A percentile compares a stretch with the other conserved stretches of the same genome.
Evolutionary conservation across 1,284 basidiomycete genomes (phyloP).

Genomic region (Apiotrichum akiyoshidainum): DNA sequence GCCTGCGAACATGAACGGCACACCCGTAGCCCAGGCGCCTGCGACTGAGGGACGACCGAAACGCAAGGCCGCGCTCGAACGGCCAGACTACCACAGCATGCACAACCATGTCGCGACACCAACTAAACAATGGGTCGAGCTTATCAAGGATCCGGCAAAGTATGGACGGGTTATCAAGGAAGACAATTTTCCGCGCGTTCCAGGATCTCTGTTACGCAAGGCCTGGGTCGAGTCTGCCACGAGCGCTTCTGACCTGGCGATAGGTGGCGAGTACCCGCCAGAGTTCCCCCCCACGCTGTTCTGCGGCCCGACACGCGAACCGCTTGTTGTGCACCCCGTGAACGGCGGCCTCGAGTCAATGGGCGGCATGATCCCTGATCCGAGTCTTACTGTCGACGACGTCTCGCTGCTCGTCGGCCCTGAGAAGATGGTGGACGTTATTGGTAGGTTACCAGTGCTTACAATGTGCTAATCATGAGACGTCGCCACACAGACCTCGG

Average conservation of each 20-base stretch:
- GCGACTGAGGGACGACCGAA: constrained; percentile 33
- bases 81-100: constrained; percentile 47
- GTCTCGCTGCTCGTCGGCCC: constrained; percentile 76
- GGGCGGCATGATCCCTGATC: constrained; percentile 45
- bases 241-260: not conserved
- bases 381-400: constrained; percentile 56
- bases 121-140: constrained; percentile 45
- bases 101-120: constrained; percentile 48
- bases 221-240: constrained; percentile 33
- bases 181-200: constrained; percentile 34
- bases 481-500: constrained; percentile 74
- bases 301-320: constrained; percentile 42
- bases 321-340: constrained; percentile 38
- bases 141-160: constrained; percentile 46
- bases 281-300: constrained; percentile 35
- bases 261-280: not conserved
- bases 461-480: constrained; percentile 55
- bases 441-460: constrained; percentile 60
- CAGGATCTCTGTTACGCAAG: constrained; percentile 25
- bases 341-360: constrained; percentile 45
- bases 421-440: constrained; percentile 77
- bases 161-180: constrained; percentile 37
- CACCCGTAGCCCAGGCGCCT: not conserved
- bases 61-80: constrained; percentile 39
- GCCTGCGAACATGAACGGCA: constrained; percentile 10